Percentiles rank a stretch among this genome's conserved stretches.
Conservation (phyloP, 2,329 filamentous ascomycete genomes). For the Ophiostoma ips region DNA sequence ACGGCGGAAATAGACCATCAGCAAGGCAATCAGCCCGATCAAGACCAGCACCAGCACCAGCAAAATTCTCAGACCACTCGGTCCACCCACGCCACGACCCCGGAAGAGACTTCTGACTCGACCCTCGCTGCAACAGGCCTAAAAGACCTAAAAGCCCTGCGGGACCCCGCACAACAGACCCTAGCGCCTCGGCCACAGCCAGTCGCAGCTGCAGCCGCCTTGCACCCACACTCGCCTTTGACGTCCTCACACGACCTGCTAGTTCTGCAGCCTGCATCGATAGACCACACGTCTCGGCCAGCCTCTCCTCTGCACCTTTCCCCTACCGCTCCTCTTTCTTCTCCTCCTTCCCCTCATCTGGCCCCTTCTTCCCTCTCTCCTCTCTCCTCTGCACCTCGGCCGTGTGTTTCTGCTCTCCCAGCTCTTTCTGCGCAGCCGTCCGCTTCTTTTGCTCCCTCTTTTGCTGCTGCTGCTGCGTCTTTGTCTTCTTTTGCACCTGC, state of each 20-base stretch:
- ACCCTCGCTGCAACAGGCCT: not conserved
- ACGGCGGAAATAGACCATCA: too few relatives aligned
- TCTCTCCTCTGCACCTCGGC: not conserved
- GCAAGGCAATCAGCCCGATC: too few relatives aligned
- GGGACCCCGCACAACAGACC: slow-evolving; percentile 1
- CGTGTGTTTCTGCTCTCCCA: not conserved
- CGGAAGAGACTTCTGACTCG: too few relatives aligned
- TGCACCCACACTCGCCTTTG: not conserved
- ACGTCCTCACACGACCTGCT: not conserved
- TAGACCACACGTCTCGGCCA: not conserved
- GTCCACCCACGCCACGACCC: not conserved
- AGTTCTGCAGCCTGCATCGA: not conserved
- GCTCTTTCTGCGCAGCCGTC: not conserved
- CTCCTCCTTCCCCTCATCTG: not conserved
- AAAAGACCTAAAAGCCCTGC: not conserved
- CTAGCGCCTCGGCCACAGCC: slow-evolving; percentile 5
- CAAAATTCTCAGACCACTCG: not conserved
- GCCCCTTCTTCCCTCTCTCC: not conserved
- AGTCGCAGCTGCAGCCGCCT: slow-evolving; percentile 6
- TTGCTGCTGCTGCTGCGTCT: too few relatives aligned
- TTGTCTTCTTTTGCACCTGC: not conserved
- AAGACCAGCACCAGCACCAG: not conserved
- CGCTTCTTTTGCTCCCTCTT: not conserved
- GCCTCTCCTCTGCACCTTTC: not conserved
- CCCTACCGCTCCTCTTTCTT: too few relatives aligned